phyloP scores from a whole-genome alignment of 306 rosid species.

The Benincasa hispida region DNA sequence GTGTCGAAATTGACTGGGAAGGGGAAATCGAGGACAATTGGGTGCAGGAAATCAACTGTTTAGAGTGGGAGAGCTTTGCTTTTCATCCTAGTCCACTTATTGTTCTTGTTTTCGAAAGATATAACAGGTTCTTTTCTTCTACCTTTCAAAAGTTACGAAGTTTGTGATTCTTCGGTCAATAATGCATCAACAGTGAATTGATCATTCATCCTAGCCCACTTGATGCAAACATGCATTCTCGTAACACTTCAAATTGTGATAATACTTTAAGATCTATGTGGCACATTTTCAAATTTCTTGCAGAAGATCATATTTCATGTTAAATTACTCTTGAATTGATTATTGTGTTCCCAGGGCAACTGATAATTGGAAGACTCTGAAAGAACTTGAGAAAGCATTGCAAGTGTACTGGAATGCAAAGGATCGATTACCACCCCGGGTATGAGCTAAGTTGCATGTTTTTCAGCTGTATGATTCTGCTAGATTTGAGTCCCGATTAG shows the following conservation, averaged over 20 bases:
- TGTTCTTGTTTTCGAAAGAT: slow-evolving; percentile 83
- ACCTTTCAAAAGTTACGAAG: background rate
- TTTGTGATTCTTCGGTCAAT: background rate
- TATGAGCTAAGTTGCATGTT: slow-evolving; percentile 13
- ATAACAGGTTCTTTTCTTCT: slow-evolving; percentile 38
- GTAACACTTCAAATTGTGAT: background rate
- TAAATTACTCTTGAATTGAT: background rate
- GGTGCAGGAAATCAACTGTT: slow-evolving; percentile 88
- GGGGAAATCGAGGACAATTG: slow-evolving; percentile 84
- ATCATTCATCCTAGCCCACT: too few species aligned
- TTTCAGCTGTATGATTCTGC: background rate
- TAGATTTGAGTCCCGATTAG: background rate
- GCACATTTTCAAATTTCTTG: background rate
- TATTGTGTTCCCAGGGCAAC: slow-evolving; percentile 33
- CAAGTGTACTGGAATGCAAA: slow-evolving; percentile 72
- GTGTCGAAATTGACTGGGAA: slow-evolving; percentile 84
- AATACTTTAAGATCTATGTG: background rate
- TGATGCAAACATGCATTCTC: background rate
- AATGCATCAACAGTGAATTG: background rate
- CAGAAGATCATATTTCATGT: background rate
- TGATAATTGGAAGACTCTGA: slow-evolving; percentile 82
- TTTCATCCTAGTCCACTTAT: slow-evolving; percentile 87
- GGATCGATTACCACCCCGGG: slow-evolving; percentile 90
- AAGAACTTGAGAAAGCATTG: slow-evolving; percentile 85
- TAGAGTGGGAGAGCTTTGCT: slow-evolving; percentile 95